Conservation (phyloP, 164 flowering plant genomes). For the Malania oleifera region DNA sequence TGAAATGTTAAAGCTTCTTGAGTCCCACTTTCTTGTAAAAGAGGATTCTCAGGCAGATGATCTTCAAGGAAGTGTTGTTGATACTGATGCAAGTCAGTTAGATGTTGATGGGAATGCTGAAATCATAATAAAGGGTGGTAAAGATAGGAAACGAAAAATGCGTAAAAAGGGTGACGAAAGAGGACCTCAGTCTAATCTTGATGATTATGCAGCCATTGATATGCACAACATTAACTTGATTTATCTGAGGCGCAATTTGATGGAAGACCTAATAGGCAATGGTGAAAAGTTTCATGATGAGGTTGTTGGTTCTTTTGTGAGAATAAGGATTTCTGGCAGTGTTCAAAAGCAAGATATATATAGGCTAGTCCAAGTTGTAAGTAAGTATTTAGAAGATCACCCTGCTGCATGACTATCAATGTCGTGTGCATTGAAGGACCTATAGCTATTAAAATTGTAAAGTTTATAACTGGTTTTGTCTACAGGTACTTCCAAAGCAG, state of each 20-base stretch:
- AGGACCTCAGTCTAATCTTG: conserved; percentile 55
- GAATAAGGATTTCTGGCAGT: conserved; percentile 81
- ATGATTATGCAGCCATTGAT: conserved; percentile 96
- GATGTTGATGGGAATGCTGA: conserved; percentile 58
- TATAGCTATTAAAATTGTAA: not conserved
- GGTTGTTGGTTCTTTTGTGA: conserved; percentile 81
- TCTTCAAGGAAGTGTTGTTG: conserved; percentile 59
- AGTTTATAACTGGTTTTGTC: conserved; percentile 9
- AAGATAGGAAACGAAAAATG: conserved; percentile 60
- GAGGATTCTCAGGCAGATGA: conserved; percentile 56
- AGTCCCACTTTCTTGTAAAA: conserved; percentile 69
- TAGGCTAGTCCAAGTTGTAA: conserved; percentile 92
- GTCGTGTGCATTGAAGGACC: not conserved
- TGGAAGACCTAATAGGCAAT: conserved; percentile 80
- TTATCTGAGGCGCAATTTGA: conserved; percentile 67
- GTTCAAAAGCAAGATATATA: conserved; percentile 86
- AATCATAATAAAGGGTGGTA: conserved; percentile 25
- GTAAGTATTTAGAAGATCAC: conserved; percentile 33
- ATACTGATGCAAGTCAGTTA: conserved; percentile 47
- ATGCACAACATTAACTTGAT: conserved; percentile 80
- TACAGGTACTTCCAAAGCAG: conserved; percentile 75
- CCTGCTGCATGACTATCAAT: not conserved
- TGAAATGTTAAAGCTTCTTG: conserved; percentile 96
- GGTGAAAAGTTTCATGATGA: conserved; percentile 57
- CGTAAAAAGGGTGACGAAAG: conserved; percentile 57